Evolutionary conservation across 345 rosid genomes (phyloP), one percentile per base, ranked within the genome.

Genomic region (Corchorus olitorius): DNA sequence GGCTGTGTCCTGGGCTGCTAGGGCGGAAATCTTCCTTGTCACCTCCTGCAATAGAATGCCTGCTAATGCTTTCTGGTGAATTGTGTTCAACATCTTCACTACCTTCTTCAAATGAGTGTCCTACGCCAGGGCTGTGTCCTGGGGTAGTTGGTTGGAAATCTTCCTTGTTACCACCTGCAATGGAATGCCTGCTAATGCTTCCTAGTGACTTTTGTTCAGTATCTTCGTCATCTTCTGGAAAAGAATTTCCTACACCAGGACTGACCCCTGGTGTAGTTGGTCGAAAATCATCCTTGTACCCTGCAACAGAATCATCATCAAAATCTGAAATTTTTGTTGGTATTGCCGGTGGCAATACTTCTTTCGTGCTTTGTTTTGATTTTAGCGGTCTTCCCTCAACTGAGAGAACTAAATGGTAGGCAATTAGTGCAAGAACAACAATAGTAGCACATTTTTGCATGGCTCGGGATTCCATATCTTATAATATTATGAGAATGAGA

Each of bases 61-160:
- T 15, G 14, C 63, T 68, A 39, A 39, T 39, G 43, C 43, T 39
- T 39, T 2, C 43, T 39, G 43, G 1, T 39, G 43, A 39, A 0
- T 39, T 39, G 1, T 39, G 43, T 39, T 3, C 43, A 39, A 39
- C 43, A 39, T 39, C 43, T 39, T 39, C 43, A 39, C 43, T 6
- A 39, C 6, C 43, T 53, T 10, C n/a, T 8, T 5, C 39, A 59
- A 34, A 35, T 65, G 74, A 74, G 81, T 90, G 91, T 56, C 89
- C 91, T 45, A 84, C 66, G 1, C 89, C 92, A 1, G 87, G 89
- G 77, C 89, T 88, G 72, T 83, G 88, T 15, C 88, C 87, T 1
- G 90, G 92, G 53, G 72, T 55, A 39, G 83, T 84, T 43, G 86
- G 87, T 10, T 75, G 75, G 15, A 86, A 82, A 75, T 79, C 87